Percentiles rank a stretch among this genome's conserved stretches.
These are phyloP conservation scores for Yamadazyma sp. DNA, from an alignment of 1,139 yeast species.

Conservation along the genomic window DNA sequence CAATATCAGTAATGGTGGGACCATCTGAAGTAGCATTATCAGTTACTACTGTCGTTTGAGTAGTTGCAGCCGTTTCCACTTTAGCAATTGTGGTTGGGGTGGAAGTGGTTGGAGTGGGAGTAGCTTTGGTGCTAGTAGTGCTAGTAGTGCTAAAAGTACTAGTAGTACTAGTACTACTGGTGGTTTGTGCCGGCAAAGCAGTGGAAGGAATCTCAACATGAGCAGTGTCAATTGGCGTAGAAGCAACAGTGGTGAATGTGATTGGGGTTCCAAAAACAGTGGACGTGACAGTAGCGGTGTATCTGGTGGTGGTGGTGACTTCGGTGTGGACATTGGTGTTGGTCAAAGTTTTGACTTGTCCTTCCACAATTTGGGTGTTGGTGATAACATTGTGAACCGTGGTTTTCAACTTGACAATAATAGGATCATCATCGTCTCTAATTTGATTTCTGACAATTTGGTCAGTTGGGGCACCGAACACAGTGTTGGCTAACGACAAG, in stretches of 20 bases:
- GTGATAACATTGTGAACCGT: conserved; percentile 39
- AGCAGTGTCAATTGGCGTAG: conserved; percentile 29
- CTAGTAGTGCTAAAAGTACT: conserved; percentile 36
- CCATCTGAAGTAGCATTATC: conserved; percentile 16
- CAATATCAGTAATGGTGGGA: conserved; percentile 33
- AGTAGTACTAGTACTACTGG: conserved; percentile 46
- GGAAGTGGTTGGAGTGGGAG: conserved; percentile 6
- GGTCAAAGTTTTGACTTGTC: conserved; percentile 30
- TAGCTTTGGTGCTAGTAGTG: conserved; percentile 15
- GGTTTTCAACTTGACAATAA: conserved; percentile 35
- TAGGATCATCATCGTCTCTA: conserved; percentile 32
- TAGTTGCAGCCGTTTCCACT: conserved; percentile 9
- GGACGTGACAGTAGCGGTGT: conserved; percentile 48
- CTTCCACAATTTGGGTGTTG: conserved; percentile 33
- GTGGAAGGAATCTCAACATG: conserved; percentile 12
- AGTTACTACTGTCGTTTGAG: conserved; percentile 9
- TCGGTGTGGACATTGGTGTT: conserved; percentile 30
- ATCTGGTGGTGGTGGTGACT: conserved; percentile 40
- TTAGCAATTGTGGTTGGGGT: conserved; percentile 11
- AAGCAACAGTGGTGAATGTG: conserved; percentile 40
- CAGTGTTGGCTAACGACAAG: conserved; percentile 21
- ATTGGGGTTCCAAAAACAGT: conserved; percentile 42
- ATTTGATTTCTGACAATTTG: conserved; percentile 23
- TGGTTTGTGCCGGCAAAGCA: no score
- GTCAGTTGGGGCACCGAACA: conserved; percentile 31